Evolutionary conservation across 148 eudicot genomes (phyloP), one percentile per base, ranked within the genome.

Genomic region (Mesembryanthemum crystallinum): DNA sequence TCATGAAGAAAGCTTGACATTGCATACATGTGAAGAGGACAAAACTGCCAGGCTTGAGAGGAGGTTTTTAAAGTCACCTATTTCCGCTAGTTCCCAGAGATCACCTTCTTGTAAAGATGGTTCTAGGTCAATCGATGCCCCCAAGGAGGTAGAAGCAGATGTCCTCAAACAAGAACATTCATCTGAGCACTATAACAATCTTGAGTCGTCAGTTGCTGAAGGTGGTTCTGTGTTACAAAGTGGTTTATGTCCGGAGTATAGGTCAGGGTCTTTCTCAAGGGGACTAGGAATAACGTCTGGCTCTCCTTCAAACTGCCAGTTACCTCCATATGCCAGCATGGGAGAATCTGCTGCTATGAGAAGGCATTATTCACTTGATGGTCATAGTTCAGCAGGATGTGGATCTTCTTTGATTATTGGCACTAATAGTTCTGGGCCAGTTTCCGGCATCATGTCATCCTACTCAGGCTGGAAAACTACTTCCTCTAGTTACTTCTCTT

Each of bases 271-370:
- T 72, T 67, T 72, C 69, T 32, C 76, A 10, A 75, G 82, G 63
- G 76, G 75, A 75, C 42, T 64, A 17, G 79, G 77, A 33, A 64
- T 72, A 9, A 57, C 77, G 20, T 72, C 82, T 24, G 74, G 81
- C 51, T 61, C 75, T 73, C 67, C 64, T 8, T 30, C 35, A 42
- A 77, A 75, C 58, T 68, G 64, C 32, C 63, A 71, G 57, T 45
- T 64, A 35, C 74, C 77, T 21, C 78, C 87, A 64, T 78, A 67
- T 73, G 17, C 83, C 67, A 71, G 80, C 58, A 27, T 79, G 72
- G 86, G 82, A 62, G 91, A 85, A 70, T 51, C 83, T 59, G 72
- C 80, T 73, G 74, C 63, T 72, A 77, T 72, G 78, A 77, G 76
- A 73, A 68, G 72, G 75, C 87, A 74, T 23, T 77, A 69, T 74